phyloP scores from a whole-genome alignment of 768 basidiomycete species.

The Tylopilus subfusipes region DNA sequence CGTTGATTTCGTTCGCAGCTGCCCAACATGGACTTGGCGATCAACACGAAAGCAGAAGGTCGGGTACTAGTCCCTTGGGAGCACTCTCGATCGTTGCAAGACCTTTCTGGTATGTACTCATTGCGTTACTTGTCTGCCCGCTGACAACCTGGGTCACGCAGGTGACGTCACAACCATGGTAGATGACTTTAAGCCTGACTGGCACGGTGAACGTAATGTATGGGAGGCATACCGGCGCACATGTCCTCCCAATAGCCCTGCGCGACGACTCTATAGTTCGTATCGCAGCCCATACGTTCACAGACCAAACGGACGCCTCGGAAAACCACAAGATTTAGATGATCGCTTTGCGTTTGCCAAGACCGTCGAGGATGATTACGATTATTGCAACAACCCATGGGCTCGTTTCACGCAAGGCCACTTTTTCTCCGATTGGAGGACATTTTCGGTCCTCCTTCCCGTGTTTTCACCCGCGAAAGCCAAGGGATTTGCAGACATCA shows the following conservation, averaged over 20 bases:
- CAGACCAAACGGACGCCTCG: slow-evolving; percentile 27
- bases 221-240: slow-evolving; percentile 95
- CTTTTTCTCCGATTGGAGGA: slow-evolving; percentile 97
- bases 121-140: not conserved
- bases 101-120: slow-evolving; percentile 31
- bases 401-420: slow-evolving; percentile 87
- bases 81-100: slow-evolving; percentile 49
- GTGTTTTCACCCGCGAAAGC: slow-evolving; percentile 91
- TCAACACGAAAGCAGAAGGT: slow-evolving; percentile 93
- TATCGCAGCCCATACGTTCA: slow-evolving; percentile 48
- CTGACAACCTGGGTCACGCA: not conserved
- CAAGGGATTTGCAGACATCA: slow-evolving; percentile 81
- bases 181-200: slow-evolving; percentile 72
- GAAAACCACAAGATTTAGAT: slow-evolving; percentile 30
- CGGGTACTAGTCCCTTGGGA: slow-evolving; percentile 94
- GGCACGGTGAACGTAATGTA: slow-evolving; percentile 77
- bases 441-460: slow-evolving; percentile 84
- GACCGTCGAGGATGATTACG: slow-evolving; percentile 58
- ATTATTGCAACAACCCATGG: slow-evolving; percentile 81
- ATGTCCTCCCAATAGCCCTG: slow-evolving; percentile 72
- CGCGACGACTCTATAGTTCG: slow-evolving; percentile 80
- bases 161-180: slow-evolving; percentile 34
- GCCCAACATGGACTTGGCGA: slow-evolving; percentile 91
- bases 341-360: slow-evolving; percentile 64
- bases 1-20: slow-evolving; percentile 42